Evolutionary conservation across 2,329 filamentous ascomycete species (phyloP).

Genomic region (Fusarium sp.): DNA sequence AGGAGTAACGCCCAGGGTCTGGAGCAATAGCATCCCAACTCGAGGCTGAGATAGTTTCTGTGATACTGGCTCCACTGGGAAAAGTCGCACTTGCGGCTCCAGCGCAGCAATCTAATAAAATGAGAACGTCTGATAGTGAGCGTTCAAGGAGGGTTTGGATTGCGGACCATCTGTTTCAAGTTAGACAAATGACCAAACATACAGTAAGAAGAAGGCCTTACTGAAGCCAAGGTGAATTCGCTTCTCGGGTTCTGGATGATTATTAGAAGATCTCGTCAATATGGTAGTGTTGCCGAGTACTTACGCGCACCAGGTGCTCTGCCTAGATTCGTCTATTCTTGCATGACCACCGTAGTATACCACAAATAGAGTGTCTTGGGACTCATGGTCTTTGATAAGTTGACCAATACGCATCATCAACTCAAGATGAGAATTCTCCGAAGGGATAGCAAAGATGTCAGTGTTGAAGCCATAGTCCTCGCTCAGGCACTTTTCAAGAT

Average conservation of each 20-base stretch:
- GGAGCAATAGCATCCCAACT: constrained; percentile 74
- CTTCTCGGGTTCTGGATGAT: constrained; percentile 61
- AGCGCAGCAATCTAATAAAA: constrained; percentile 72
- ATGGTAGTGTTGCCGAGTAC: constrained; percentile 44
- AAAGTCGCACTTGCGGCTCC: constrained; percentile 73
- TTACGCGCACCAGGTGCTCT: constrained; percentile 73
- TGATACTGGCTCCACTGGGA: constrained; percentile 70
- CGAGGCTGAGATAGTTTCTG: constrained; percentile 73
- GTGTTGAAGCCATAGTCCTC: constrained; percentile 71
- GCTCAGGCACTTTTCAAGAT: constrained; percentile 68
- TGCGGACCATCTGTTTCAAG: constrained; percentile 66
- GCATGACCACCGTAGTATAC: constrained; percentile 74
- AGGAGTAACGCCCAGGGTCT: constrained; percentile 71
- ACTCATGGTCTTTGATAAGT: constrained; percentile 70
- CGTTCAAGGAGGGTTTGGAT: constrained; percentile 72
- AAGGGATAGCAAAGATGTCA: constrained; percentile 71
- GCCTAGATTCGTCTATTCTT: constrained; percentile 70
- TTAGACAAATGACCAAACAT: constrained; percentile 14
- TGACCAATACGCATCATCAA: constrained; percentile 70
- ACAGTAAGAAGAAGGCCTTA: constrained; percentile 51
- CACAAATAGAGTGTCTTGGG: constrained; percentile 69
- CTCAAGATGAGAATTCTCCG: constrained; percentile 71
- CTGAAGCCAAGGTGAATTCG: constrained; percentile 70
- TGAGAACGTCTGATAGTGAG: constrained; percentile 70
- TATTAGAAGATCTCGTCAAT: constrained; percentile 22